Evolutionary conservation across 176 grass and related monocot species (phyloP).

Genomic region (Triticum timopheevii): DNA sequence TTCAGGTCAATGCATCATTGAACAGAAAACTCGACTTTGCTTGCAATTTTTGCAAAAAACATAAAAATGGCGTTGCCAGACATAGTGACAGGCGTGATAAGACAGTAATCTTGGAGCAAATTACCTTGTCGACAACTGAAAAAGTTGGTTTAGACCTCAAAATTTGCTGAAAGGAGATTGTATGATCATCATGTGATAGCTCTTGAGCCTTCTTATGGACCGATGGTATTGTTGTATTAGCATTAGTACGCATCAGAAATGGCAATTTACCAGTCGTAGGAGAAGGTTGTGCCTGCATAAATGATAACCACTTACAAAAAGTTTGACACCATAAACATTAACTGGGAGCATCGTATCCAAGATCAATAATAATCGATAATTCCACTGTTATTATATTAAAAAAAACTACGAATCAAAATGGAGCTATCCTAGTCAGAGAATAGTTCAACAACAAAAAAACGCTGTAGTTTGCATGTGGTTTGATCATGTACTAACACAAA

Average conservation of each 20-base stretch:
- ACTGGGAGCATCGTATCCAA: neutral
- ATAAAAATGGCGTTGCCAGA: neutral
- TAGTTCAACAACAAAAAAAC: neutral
- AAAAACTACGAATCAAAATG: neutral
- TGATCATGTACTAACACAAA: neutral
- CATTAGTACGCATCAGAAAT: constrained; percentile 40
- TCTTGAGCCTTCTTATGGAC: constrained; percentile 36
- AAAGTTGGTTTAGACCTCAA: constrained; percentile 43
- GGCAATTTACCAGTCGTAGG: constrained; percentile 84
- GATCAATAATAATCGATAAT: neutral
- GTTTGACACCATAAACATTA: constrained; percentile 6
- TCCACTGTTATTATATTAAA: too few relatives aligned
- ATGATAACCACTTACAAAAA: constrained; percentile 8
- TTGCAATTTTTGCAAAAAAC: neutral
- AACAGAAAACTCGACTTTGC: neutral
- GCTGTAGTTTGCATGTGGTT: neutral
- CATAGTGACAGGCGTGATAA: neutral
- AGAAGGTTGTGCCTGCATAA: constrained; percentile 72
- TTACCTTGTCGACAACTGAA: constrained; percentile 47
- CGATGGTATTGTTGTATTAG: neutral
- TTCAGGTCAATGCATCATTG: constrained; percentile 3
- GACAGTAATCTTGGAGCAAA: neutral
- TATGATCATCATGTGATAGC: constrained; percentile 30
- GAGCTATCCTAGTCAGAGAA: neutral
- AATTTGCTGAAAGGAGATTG: constrained; percentile 65